Percentiles rank a stretch among this genome's conserved stretches.
Conservation (phyloP, 805 yeast genomes). For the Candida sonorensis region DNA sequence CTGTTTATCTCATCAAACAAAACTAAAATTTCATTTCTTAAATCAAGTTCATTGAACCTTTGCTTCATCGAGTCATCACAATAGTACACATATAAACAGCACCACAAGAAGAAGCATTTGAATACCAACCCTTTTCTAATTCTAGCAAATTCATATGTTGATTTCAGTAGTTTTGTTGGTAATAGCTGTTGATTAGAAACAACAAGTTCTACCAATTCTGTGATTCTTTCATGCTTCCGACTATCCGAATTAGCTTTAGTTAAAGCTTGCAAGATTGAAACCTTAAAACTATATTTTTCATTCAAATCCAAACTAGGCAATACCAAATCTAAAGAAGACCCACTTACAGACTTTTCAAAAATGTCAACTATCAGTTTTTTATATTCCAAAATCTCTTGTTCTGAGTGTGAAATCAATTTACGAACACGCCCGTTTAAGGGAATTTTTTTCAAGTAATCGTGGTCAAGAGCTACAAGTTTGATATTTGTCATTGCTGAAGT, state of each 20-base stretch:
- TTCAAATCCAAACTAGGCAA: no score
- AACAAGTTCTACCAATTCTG: no score
- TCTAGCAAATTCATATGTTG: not conserved
- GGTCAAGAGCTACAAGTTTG: not conserved
- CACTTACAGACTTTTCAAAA: no score
- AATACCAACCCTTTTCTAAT: not conserved
- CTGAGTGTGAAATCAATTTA: slow-evolving; percentile 1
- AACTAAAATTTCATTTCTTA: not conserved
- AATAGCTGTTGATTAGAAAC: not conserved
- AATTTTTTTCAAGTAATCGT: slow-evolving; percentile 1
- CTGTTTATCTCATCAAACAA: not conserved
- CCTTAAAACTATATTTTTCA: no score
- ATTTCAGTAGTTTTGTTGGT: not conserved
- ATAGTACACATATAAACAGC: slow-evolving; percentile 2
- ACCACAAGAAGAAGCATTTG: slow-evolving; percentile 1
- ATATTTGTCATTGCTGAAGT: not conserved
- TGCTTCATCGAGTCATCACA: not conserved
- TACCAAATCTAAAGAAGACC: no score
- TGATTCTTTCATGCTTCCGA: no score
- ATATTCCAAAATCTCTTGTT: slow-evolving; percentile 1
- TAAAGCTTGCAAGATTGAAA: no score
- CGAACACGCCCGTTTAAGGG: slow-evolving; percentile 3
- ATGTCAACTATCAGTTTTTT: no score
- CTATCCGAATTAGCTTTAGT: no score
- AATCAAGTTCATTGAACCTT: not conserved